These are phyloP conservation scores for Microdochium trichocladiopsis DNA, from an alignment of 2,329 filamentous ascomycete species.

Conservation along the genomic window DNA sequence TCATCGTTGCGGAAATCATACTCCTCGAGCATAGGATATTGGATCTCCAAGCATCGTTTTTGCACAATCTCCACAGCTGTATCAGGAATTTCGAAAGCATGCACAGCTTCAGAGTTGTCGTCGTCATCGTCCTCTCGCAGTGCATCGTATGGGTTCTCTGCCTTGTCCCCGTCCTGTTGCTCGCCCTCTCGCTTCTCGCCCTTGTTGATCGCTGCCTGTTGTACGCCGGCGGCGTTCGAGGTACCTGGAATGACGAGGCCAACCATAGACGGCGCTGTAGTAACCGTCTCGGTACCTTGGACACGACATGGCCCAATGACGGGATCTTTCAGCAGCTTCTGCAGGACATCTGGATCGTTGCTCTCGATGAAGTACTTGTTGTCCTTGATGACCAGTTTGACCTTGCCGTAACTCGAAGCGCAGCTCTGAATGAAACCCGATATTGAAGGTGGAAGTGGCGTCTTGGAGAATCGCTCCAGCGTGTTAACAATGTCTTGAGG, in stretches of 20 bases:
- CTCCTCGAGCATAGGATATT: conserved; percentile 85
- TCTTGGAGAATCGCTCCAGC: conserved; percentile 84
- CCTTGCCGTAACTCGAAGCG: conserved; percentile 88
- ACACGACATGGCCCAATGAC: conserved; percentile 75
- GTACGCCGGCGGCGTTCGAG: conserved; percentile 82
- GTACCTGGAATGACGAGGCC: conserved; percentile 90
- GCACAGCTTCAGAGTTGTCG: conserved; percentile 79
- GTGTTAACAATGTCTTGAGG: conserved; percentile 86
- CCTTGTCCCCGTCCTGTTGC: conserved; percentile 43
- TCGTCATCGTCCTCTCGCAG: conserved; percentile 78
- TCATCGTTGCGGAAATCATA: conserved; percentile 95
- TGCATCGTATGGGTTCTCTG: conserved; percentile 64
- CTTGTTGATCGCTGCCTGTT: conserved; percentile 53
- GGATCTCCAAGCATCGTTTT: conserved; percentile 80
- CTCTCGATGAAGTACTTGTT: conserved; percentile 94
- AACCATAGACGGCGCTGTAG: conserved; percentile 78
- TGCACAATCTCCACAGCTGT: conserved; percentile 79
- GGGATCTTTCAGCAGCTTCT: conserved; percentile 77
- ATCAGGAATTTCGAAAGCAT: conserved; percentile 86
- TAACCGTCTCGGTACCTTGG: conserved; percentile 65
- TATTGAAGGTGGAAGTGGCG: conserved; percentile 74
- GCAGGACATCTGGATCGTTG: conserved; percentile 77
- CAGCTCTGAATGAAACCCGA: conserved; percentile 71
- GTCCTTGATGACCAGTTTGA: conserved; percentile 89
- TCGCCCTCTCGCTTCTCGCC: conserved; percentile 34